Conservation (phyloP, 2,329 filamentous ascomycete species). For the Aspergillus phoenicis region DNA sequence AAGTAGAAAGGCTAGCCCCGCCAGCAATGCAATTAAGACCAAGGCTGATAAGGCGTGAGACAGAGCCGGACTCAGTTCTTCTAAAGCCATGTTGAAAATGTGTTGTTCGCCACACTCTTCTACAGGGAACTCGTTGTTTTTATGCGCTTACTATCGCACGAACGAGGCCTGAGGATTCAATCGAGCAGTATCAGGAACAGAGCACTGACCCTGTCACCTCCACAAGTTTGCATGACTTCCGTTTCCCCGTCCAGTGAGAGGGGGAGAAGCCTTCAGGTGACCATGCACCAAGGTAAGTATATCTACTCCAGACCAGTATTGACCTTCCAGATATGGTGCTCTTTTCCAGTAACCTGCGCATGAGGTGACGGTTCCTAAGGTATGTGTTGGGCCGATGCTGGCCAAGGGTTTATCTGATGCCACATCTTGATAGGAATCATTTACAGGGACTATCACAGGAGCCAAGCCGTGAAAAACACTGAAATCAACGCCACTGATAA, state of each 20-base stretch:
- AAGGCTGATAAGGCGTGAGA: neutral
- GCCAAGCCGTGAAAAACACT: neutral
- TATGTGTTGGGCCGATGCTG: neutral
- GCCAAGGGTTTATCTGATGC: neutral
- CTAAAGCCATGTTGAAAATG: neutral
- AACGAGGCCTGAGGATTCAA: neutral
- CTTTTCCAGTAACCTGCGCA: constrained; percentile 16
- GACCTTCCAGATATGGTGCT: constrained; percentile 21
- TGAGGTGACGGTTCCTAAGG: neutral
- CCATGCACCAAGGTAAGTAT: neutral
- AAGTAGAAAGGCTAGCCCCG: constrained; percentile 15
- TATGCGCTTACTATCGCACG: no score
- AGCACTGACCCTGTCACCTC: neutral
- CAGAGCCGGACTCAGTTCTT: neutral
- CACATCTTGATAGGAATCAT: neutral
- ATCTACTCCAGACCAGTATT: neutral
- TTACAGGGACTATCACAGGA: neutral
- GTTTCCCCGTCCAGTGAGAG: neutral
- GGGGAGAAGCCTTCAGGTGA: neutral
- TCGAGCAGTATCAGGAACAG: neutral
- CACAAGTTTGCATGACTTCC: neutral
- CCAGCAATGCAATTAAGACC: constrained; percentile 14
- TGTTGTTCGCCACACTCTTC: neutral
- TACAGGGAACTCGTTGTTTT: neutral
- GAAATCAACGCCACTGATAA: neutral